Base-by-base conservation (phyloP, 805 yeast species). In the Ogataea haglerorum region DNA sequence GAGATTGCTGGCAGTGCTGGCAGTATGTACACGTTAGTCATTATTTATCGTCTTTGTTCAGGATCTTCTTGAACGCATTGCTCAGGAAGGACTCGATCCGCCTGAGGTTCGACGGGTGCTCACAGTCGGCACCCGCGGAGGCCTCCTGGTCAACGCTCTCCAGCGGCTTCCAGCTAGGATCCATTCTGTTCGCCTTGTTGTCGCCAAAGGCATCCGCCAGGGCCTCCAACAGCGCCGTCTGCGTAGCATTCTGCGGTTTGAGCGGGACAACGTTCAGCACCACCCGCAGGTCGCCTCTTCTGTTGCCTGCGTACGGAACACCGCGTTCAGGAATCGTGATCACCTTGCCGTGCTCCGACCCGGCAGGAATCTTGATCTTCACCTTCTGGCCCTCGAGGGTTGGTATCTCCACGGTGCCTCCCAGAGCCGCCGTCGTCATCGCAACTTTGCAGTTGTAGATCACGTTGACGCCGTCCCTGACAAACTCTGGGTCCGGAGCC, bases 351-450 rank as follows among this genome's bases (percentile, higher is more conserved):
- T 75, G 68, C 57, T 86, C 95, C 0, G 95, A 85, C 1, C 96
- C 98, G 0, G 85, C 67, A 37, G 95, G 81, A 10, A 93, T 82
- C 63, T 80, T 86, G 41, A 93, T 65, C 61, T 88, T 84, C 37
- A 95, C 68, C 25, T 73, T 73, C 29, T 75, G 75, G 4, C 95
- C 97, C 30, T 63, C 67, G 19, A 93, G 75, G 0, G 99, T 91
- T 24, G 98, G 98, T n/a, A 93, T 77, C 35, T 83, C 78, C 16
- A 93, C 75, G 32, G 78, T 80, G 27, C 99, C 99, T 46, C 99
- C 99, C 32, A 93, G 70, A 0, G 96, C 89, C 1, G 99, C 99
- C 0, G 99, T 93, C 1, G 99, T 93, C 80, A 88, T 85, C 34
- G 93, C 85, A 38, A 93, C 80, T 31, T 79, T 78, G 34, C 81